Evolutionary conservation across 441 rosid species (phyloP).

Genomic region (Viola pubescens): DNA sequence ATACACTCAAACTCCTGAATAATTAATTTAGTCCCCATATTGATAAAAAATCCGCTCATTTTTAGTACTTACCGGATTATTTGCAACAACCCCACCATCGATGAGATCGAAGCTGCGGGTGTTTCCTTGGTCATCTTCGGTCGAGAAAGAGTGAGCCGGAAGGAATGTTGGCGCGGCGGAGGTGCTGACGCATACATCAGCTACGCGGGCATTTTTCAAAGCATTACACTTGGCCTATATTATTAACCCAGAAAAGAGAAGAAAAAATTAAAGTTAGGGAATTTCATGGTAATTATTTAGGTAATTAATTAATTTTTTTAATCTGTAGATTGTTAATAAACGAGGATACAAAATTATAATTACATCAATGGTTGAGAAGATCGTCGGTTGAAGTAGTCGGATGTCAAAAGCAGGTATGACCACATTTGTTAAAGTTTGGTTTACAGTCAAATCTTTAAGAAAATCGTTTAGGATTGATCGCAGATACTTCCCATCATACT

Average conservation of each 20-base stretch:
- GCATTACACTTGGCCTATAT: too few relatives aligned
- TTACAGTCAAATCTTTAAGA: constrained; percentile 23
- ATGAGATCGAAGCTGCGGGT: constrained; percentile 46
- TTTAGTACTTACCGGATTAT: constrained; percentile 41
- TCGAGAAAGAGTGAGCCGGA: constrained; percentile 51
- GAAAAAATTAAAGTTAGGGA: not conserved
- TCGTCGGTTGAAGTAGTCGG: constrained; percentile 31
- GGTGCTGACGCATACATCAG: constrained; percentile 53
- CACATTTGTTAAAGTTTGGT: constrained; percentile 27
- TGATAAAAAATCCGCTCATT: not conserved
- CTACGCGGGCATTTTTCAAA: constrained; percentile 30
- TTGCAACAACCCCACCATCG: constrained; percentile 68
- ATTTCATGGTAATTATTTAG: too few relatives aligned
- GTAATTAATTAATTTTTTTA: not conserved
- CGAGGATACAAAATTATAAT: not conserved
- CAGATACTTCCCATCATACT: constrained; percentile 23
- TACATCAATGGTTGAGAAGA: constrained; percentile 39
- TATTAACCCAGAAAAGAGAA: too few relatives aligned
- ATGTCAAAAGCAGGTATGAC: constrained; percentile 46
- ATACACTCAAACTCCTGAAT: not conserved
- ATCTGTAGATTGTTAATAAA: too few relatives aligned
- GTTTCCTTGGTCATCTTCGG: constrained; percentile 23
- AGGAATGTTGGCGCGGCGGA: constrained; percentile 81
- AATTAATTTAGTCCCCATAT: not conserved
- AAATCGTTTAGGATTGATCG: constrained; percentile 16